Evolutionary conservation across 2,329 filamentous ascomycete species (phyloP).

Genomic region (Dothidotthia symphoricarpi): DNA sequence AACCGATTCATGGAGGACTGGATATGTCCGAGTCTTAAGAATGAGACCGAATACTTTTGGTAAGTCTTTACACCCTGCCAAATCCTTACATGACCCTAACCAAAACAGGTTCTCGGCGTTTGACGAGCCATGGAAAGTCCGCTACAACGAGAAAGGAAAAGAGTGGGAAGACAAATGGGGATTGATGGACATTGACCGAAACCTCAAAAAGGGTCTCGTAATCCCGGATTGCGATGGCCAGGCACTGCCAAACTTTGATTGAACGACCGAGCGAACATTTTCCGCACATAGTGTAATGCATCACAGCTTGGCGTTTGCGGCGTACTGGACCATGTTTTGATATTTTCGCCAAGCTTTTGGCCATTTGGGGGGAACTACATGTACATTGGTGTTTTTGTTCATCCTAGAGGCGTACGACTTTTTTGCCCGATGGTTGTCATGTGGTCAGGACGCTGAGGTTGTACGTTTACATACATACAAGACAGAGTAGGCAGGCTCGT

Average conservation of each 20-base stretch:
- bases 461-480: too few species aligned
- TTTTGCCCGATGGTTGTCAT: too few species aligned
- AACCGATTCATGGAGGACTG: conserved; percentile 85
- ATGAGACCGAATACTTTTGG: conserved; percentile 94
- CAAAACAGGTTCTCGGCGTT: conserved; percentile 76
- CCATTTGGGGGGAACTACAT: too few species aligned
- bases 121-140: conserved; percentile 91
- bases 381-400: too few species aligned
- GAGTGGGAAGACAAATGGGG: conserved; percentile 97
- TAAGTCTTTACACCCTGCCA: conserved; percentile 40
- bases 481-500: too few species aligned
- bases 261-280: conserved; percentile 2
- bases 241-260: conserved; percentile 39
- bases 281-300: conserved; percentile 12
- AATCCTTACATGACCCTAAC: conserved; percentile 5
- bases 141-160: conserved; percentile 63
- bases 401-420: too few species aligned
- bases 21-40: conserved; percentile 76
- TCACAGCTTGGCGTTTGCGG: conserved; percentile 27
- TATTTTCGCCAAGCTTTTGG: conserved; percentile 6
- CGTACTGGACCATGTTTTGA: conserved; percentile 14
- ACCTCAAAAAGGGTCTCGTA: conserved; percentile 76
- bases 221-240: conserved; percentile 85
- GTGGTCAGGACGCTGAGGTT: too few species aligned
- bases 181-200: conserved; percentile 78